A percentile compares a stretch with the other conserved stretches of the same genome.
phyloP scores from a whole-genome alignment of 2,329 filamentous ascomycete species.

The Fusarium sp. region DNA sequence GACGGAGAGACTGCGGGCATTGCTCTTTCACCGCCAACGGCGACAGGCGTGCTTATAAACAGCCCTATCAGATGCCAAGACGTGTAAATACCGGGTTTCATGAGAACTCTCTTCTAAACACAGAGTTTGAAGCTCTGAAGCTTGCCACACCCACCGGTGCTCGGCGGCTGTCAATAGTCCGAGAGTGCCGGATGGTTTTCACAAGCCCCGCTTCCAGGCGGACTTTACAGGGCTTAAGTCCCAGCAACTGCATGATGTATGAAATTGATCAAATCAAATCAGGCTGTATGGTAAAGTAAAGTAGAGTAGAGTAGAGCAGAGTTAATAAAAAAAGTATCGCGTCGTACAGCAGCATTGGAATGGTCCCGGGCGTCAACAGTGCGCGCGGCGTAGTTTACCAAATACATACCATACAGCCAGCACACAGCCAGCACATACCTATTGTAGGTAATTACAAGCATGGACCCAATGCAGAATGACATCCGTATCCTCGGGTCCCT shows the following conservation, averaged over 20 bases:
- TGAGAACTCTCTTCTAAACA: neutral
- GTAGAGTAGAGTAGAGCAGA: no score
- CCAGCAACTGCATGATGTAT: constrained; percentile 25
- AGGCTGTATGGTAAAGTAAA: neutral
- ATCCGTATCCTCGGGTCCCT: constrained; percentile 4
- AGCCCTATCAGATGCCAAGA: neutral
- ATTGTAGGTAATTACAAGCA: neutral
- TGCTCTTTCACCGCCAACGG: neutral
- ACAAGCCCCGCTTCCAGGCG: constrained; percentile 31
- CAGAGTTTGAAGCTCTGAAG: neutral
- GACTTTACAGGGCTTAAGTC: constrained; percentile 40
- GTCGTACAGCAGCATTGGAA: neutral
- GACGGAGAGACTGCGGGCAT: neutral
- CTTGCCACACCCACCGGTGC: constrained; percentile 24
- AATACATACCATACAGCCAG: no score
- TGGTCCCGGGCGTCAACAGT: neutral
- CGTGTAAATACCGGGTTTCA: neutral
- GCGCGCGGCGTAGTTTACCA: no score
- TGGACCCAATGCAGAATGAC: constrained; percentile 1
- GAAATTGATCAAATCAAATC: no score
- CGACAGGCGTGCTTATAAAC: neutral
- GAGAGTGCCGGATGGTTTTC: constrained; percentile 27
- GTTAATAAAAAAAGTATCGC: no score
- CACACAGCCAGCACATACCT: no score
- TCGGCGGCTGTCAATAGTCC: constrained; percentile 35